Evolutionary conservation across 1,284 basidiomycete genomes (phyloP).

Genomic region (Laetiporus sulphureus): DNA sequence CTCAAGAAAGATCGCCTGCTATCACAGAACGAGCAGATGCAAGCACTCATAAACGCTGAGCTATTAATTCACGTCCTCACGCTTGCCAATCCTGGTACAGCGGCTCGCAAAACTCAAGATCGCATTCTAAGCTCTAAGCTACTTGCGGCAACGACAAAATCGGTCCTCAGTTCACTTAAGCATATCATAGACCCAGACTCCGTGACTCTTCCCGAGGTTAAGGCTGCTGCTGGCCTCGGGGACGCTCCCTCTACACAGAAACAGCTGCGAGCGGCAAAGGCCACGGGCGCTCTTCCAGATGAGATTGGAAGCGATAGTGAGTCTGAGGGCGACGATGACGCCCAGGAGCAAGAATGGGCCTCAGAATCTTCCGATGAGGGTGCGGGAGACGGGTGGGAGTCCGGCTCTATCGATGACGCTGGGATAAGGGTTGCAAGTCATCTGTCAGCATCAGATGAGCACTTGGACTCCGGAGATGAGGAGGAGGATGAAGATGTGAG

Average conservation of each 20-base stretch:
- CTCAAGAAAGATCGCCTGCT: conserved; percentile 67
- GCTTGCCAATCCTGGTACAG: conserved; percentile 33
- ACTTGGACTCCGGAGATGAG: conserved; percentile 15
- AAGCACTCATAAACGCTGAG: conserved; percentile 37
- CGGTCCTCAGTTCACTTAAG: conserved; percentile 45
- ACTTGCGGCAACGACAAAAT: conserved; percentile 55
- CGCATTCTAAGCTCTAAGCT: conserved; percentile 74
- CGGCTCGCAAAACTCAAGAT: conserved; percentile 58
- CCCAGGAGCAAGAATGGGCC: conserved; percentile 28
- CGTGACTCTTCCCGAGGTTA: too few species aligned
- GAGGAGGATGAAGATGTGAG: too few species aligned
- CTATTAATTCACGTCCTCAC: conserved; percentile 28
- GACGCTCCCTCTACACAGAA: conserved; percentile 19
- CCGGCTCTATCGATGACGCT: conserved; percentile 11
- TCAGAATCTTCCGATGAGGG: conserved; percentile 19
- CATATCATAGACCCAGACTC: conserved; percentile 34
- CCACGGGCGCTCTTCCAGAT: conserved; percentile 3
- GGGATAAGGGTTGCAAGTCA: neutral
- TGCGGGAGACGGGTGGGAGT: conserved; percentile 7
- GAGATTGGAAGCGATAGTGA: conserved; percentile 23
- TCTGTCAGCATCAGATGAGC: conserved; percentile 14
- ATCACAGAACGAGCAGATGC: conserved; percentile 38
- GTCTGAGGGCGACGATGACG: conserved; percentile 33
- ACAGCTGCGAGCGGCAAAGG: conserved; percentile 30
- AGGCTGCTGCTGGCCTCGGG: neutral